Evolutionary conservation across 2,329 filamentous ascomycete genomes (phyloP).

Genomic region (Colletotrichum magnum): DNA sequence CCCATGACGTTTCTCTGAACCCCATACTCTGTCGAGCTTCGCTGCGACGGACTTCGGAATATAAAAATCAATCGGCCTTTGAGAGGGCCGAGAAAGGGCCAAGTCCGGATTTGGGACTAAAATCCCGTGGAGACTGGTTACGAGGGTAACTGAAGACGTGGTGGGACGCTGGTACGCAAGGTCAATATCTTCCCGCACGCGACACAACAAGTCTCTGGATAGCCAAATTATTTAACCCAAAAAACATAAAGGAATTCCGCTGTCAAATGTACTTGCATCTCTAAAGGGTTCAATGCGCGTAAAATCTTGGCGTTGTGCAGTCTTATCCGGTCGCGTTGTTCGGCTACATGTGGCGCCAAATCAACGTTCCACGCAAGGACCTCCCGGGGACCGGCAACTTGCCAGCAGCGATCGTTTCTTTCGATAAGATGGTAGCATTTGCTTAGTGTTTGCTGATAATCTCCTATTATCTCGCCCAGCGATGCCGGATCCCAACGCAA

Average conservation of each 20-base stretch:
- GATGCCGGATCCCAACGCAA: slow-evolving; percentile 43
- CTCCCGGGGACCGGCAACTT: slow-evolving; percentile 44
- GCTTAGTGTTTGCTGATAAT: slow-evolving; percentile 48
- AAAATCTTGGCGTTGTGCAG: slow-evolving; percentile 53
- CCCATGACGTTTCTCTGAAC: slow-evolving; percentile 4
- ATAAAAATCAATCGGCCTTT: slow-evolving; percentile 10
- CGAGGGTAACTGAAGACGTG: slow-evolving; percentile 29
- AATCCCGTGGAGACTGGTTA: slow-evolving; percentile 40
- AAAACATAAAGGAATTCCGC: too few relatives aligned
- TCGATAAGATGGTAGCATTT: slow-evolving; percentile 50
- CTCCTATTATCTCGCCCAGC: slow-evolving; percentile 48
- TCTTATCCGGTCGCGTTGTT: slow-evolving; percentile 48
- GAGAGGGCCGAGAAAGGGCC: slow-evolving; percentile 35
- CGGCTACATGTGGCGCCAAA: slow-evolving; percentile 51
- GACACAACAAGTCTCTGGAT: slow-evolving; percentile 49
- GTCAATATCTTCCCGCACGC: slow-evolving; percentile 45
- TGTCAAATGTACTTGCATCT: slow-evolving; percentile 47
- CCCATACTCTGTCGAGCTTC: slow-evolving; percentile 41
- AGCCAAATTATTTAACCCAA: not conserved
- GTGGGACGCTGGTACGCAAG: slow-evolving; percentile 40
- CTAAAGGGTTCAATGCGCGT: slow-evolving; percentile 52
- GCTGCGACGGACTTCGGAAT: slow-evolving; percentile 40
- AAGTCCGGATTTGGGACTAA: slow-evolving; percentile 42
- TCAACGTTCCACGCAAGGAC: slow-evolving; percentile 55
- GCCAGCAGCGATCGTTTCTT: slow-evolving; percentile 48